These are phyloP conservation scores for Podila horticola DNA, from an alignment of 192 early-diverging fungal genomes.

Conservation along the genomic window DNA sequence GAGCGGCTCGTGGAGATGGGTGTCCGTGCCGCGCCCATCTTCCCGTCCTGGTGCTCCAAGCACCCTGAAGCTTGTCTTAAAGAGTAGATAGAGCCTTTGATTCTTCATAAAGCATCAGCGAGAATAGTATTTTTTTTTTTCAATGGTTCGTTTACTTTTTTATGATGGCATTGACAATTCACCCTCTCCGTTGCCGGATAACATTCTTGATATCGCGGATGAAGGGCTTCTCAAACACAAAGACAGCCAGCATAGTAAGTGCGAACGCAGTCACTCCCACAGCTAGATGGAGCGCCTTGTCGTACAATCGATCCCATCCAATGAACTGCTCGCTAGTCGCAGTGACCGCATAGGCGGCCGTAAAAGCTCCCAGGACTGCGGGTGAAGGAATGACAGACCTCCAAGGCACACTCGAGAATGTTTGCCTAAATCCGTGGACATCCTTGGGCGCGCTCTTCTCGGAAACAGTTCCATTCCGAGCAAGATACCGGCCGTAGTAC, in stretches of 20 bases:
- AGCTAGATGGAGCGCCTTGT: constrained; percentile 63
- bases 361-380: constrained; percentile 58
- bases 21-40: constrained; percentile 73
- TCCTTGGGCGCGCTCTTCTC: background rate
- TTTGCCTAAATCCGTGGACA: background rate
- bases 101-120: background rate
- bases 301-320: constrained; percentile 62
- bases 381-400: constrained; percentile 55
- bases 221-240: constrained; percentile 30
- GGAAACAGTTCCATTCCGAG: background rate
- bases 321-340: constrained; percentile 58
- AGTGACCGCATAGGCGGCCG: constrained; percentile 62
- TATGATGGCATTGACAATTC: background rate
- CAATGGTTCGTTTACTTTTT: background rate
- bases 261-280: constrained; percentile 56
- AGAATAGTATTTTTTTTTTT: background rate
- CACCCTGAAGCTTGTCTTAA: constrained; percentile 29
- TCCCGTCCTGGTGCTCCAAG: constrained; percentile 75
- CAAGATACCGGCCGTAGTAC: constrained; percentile 63
- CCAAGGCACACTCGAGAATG: constrained; percentile 38
- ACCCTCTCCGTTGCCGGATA: constrained; percentile 18
- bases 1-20: constrained; percentile 76
- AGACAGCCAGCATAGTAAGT: constrained; percentile 2
- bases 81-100: background rate
- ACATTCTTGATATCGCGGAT: constrained; percentile 28